Base-by-base conservation (phyloP, 2,329 filamentous ascomycete species). In the Colletotrichum shisoi region DNA sequence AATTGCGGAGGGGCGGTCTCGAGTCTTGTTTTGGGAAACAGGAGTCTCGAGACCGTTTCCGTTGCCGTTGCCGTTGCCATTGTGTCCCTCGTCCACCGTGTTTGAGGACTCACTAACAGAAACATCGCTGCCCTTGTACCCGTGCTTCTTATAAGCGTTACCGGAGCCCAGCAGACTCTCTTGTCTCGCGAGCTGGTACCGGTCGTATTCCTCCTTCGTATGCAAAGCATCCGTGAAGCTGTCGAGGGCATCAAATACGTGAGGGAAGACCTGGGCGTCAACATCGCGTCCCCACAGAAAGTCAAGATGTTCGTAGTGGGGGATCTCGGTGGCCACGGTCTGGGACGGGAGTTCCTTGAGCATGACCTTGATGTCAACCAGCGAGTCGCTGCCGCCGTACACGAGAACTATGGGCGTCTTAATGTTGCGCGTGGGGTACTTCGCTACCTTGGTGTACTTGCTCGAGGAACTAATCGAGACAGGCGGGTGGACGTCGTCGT, bases 381-480 rank as follows among this genome's bases (percentile, higher is more conserved):
- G 81, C 58, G 93, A 97, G 79, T 99, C 95, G 70, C 89, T 94
- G 37, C 94, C 95, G 19, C 95, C 95, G 73, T 98, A 98, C 7
- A 99, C 87, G 1, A 99, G 84, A 6, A 97, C 93, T 62, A 98
- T 91, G 0, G 95, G 95, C 0, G 95, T 97, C 74, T 92, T 94
- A 82, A 99, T 99, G 75, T 99, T 99, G 71, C 92, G 90, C 0
- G 95, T 99, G 0, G 95, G 95, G 72, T 97, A 99, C 75, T 92
- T 94, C 72, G 95, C 93, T 6, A 97, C 94, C 76, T 97, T 97
- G 77, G 96, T 97, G 79, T 96, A 97, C 73, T 94, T 93, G 74
- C 87, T 89, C 61, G 86, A 86, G 4, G 88, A 88, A 24, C 86
- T 87, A 44, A 94, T 82, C 61, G 88, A 87, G 67, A 96, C 82